These are phyloP conservation scores for Hyaloscypha finlandica DNA, from an alignment of 495 filamentous ascomycete species.

Conservation along the genomic window DNA sequence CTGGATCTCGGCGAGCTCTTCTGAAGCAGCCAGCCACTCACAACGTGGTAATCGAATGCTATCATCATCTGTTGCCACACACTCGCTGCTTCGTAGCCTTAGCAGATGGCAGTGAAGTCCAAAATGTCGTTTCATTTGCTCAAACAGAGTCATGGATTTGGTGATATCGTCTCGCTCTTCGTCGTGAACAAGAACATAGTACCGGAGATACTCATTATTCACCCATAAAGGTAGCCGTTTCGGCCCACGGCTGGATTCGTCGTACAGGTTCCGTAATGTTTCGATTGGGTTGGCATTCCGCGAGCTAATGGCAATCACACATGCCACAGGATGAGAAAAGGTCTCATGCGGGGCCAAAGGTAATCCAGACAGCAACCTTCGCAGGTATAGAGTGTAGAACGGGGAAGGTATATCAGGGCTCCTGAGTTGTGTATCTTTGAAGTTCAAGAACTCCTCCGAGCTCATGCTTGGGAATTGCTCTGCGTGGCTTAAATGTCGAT, in stretches of 20 bases:
- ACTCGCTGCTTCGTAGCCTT: conserved; percentile 78
- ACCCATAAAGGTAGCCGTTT: conserved; percentile 76
- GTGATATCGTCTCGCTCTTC: conserved; percentile 91
- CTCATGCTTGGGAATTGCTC: conserved; percentile 46
- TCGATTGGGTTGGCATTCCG: conserved; percentile 79
- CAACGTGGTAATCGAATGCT: conserved; percentile 74
- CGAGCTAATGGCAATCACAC: conserved; percentile 92
- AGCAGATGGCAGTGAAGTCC: conserved; percentile 94
- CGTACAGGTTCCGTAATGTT: conserved; percentile 78
- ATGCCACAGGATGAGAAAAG: conserved; percentile 93
- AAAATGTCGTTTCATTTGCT: conserved; percentile 97
- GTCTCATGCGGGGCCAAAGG: conserved; percentile 83
- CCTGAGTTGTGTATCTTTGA: conserved; percentile 39
- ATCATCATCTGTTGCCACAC: conserved; percentile 90
- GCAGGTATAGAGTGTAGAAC: conserved; percentile 79
- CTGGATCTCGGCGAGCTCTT: conserved; percentile 75
- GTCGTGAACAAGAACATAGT: conserved; percentile 97
- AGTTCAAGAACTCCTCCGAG: conserved; percentile 36
- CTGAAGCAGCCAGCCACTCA: conserved; percentile 87
- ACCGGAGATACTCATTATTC: conserved; percentile 84
- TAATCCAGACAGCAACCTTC: conserved; percentile 77
- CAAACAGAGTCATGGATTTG: conserved; percentile 84
- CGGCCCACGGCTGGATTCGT: conserved; percentile 68
- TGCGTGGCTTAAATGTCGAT: conserved; percentile 52
- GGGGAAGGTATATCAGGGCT: conserved; percentile 50